Evolutionary conservation across 345 rosid species (phyloP), one percentile per base, ranked within the genome.

Genomic region (Corchorus olitorius): DNA sequence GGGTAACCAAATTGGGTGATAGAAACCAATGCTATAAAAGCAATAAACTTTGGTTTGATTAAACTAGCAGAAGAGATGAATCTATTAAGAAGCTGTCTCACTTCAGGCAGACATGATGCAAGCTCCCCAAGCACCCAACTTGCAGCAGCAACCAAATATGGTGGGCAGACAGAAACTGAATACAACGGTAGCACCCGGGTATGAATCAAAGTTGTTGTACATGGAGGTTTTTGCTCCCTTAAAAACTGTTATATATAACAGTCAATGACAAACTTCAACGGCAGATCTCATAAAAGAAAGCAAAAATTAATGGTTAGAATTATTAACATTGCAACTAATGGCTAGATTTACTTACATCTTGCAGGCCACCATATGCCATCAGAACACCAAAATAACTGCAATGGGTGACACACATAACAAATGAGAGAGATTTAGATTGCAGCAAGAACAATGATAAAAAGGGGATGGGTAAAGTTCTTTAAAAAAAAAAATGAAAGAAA

Each of bases 61-160:
- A 76, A 62, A 77, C 53, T 11, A 49, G 20, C 37, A 33, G 68
- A 73, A 48, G 41, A 48, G 75, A 77, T 54, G 62, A 13, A 45
- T 19, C 13, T 69, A 74, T 64, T 16, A 73, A 61, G 61, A 63
- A 65, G 67, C 66, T 27, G 63, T 73, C 86, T 85, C 78, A 89
- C 98, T 81, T 90, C 85, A 41, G 97, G 92, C 66, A 93, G 86
- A 87, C 94, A 91, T 75, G 89, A 66, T 4, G 88, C 89, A 74
- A 93, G 92, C 85, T 93, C 98, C 72, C 97, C 93, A 64, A 93
- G 82, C 50, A 93, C 87, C 98, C 98, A 93, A 79, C 88, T 90
- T 53, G 93, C 94, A 67, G 93, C 83, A 67, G 98, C 94, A 84
- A 93, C 84, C 87, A 91, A 81, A 79, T 89, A 87, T 68, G 98